phyloP scores from a whole-genome alignment of 2,329 filamentous ascomycete species.

The Calonectria multiphialidica region DNA sequence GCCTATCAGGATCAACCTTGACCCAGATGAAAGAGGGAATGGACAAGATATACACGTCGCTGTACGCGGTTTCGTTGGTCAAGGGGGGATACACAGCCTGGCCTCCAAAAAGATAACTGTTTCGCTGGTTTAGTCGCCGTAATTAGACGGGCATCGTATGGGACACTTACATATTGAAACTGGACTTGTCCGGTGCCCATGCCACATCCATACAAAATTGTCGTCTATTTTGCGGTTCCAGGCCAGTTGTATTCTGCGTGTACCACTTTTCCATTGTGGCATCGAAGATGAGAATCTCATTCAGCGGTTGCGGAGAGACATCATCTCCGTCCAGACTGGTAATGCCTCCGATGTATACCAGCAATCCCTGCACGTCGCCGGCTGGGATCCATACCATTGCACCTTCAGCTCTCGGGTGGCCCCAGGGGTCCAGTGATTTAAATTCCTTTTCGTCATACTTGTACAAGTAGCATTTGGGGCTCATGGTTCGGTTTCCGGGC shows the following conservation, averaged over 20 bases:
- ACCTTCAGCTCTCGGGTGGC: constrained; percentile 48
- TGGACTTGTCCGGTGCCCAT: not conserved
- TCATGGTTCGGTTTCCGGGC: constrained; percentile 12
- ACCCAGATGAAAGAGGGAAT: constrained; percentile 62
- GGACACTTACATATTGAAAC: not conserved
- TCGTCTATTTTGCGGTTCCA: not conserved
- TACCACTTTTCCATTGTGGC: not conserved
- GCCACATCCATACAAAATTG: constrained; percentile 1
- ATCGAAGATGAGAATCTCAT: not conserved
- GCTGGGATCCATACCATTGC: not conserved
- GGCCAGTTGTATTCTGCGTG: not conserved
- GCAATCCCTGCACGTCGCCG: not conserved
- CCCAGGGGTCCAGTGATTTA: not conserved
- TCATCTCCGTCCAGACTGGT: too few relatives aligned
- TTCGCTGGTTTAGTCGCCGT: not conserved
- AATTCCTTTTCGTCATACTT: constrained; percentile 9
- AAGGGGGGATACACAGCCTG: not conserved
- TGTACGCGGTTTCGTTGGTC: not conserved
- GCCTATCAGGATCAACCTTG: constrained; percentile 57
- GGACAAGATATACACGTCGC: not conserved
- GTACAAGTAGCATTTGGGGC: constrained; percentile 4
- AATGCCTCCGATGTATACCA: not conserved
- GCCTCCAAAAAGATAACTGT: not conserved
- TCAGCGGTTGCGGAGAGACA: not conserved
- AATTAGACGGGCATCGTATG: not conserved